Evolutionary conservation across 1,284 basidiomycete genomes (phyloP).

Genomic region (Peniophora sp.): DNA sequence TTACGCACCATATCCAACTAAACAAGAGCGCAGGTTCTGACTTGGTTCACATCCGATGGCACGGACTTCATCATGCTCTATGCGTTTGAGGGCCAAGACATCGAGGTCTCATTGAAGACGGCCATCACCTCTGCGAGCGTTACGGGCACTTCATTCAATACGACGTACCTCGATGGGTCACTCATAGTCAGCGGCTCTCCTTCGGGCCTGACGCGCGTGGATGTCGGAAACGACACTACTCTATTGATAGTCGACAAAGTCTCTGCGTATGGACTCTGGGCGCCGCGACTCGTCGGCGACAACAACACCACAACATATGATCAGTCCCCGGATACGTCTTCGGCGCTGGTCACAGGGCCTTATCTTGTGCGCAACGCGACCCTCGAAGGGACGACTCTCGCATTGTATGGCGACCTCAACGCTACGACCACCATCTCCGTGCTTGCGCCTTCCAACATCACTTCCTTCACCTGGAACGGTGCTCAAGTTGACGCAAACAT

Average conservation of each 20-base stretch:
- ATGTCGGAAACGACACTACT: slow-evolving; percentile 18
- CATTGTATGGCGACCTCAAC: slow-evolving; percentile 34
- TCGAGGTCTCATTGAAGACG: slow-evolving; percentile 25
- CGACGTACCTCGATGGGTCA: slow-evolving; percentile 10
- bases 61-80: slow-evolving; percentile 30
- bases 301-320: slow-evolving; percentile 11
- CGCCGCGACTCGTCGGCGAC: slow-evolving; percentile 20
- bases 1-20: not conserved
- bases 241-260: slow-evolving; percentile 33
- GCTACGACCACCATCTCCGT: slow-evolving; percentile 31
- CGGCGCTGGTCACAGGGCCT: slow-evolving; percentile 35
- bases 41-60: slow-evolving; percentile 26
- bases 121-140: slow-evolving; percentile 2
- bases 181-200: slow-evolving; percentile 26
- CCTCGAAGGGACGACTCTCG: slow-evolving; percentile 22
- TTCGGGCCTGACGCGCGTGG: slow-evolving; percentile 25
- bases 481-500: slow-evolving; percentile 14
- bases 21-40: slow-evolving; percentile 20
- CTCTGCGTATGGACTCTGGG: slow-evolving; percentile 32
- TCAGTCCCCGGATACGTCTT: slow-evolving; percentile 22
- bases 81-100: slow-evolving; percentile 24
- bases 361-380: slow-evolving; percentile 37
- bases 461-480: slow-evolving; percentile 38
- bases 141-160: slow-evolving; percentile 11
- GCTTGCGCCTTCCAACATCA: slow-evolving; percentile 26